Percentiles rank a stretch among this genome's conserved stretches.
These are phyloP conservation scores for Boletus speciosus DNA, from an alignment of 768 basidiomycete genomes.

Conservation along the genomic window DNA sequence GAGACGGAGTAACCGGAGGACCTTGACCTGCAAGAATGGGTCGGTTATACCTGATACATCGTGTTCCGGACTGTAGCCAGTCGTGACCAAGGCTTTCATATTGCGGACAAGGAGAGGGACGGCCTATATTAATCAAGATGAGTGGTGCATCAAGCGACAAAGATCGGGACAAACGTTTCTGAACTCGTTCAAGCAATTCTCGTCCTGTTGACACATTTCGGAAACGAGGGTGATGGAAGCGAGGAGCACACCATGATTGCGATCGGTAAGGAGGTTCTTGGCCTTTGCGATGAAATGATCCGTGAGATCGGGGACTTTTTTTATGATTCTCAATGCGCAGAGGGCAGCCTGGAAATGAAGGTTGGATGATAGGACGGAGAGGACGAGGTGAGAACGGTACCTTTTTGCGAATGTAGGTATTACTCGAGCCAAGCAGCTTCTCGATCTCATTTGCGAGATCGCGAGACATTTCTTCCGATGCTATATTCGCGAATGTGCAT, in stretches of 20 bases:
- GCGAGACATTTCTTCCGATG: constrained; percentile 99
- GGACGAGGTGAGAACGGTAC: constrained; percentile 35
- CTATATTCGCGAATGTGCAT: constrained; percentile 98
- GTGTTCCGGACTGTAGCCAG: constrained; percentile 97
- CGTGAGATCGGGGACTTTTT: constrained; percentile 92
- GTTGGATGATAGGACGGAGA: neutral
- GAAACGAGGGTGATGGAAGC: constrained; percentile 92
- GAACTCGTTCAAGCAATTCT: constrained; percentile 75
- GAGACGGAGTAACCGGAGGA: constrained; percentile 82
- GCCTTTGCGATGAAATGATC: constrained; percentile 90
- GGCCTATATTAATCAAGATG: constrained; percentile 48
- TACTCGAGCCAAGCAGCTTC: constrained; percentile 93
- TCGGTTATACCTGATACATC: constrained; percentile 99
- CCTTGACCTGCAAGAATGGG: constrained; percentile 92
- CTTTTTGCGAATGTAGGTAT: constrained; percentile 99
- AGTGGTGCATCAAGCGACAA: constrained; percentile 3
- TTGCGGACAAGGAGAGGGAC: constrained; percentile 93
- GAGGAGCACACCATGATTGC: constrained; percentile 94
- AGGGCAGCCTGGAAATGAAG: constrained; percentile 69
- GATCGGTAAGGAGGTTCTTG: constrained; percentile 87
- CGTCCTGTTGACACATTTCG: constrained; percentile 88
- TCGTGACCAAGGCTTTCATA: constrained; percentile 90
- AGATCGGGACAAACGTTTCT: constrained; percentile 61
- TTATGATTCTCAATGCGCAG: constrained; percentile 90
- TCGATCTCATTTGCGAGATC: constrained; percentile 98